Evolutionary conservation across 345 rosid species (phyloP), one percentile per base, ranked within the genome.

Genomic region (Turnera subulata): DNA sequence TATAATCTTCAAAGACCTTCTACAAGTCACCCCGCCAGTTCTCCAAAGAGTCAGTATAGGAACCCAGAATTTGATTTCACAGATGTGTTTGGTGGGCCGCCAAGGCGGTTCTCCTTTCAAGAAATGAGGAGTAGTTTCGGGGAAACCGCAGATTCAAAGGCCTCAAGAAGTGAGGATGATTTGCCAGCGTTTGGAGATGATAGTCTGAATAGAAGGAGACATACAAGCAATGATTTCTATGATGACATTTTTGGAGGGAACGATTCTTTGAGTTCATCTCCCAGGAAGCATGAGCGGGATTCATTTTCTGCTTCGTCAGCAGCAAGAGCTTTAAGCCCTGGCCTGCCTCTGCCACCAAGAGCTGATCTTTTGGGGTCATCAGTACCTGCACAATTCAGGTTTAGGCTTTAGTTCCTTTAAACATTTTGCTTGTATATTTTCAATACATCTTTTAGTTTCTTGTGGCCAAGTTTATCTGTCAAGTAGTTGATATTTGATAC

Each of bases 41-140:
- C 72, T 38, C 59, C 63, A 5, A 52, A 43, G 15, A 35, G 55
- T 20, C 59, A 58, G 0, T 33, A 39, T 52, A 32, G 68, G 38
- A 68, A 63, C 64, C 64, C 90, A 4, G 96, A 86, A 66, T 42
- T 85, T 43, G 95, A 88, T 71, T 91, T 88, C 65, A 62, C 64
- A 1, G 96, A 86, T 25, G 98, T 88, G 26, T 91, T 91, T 46
- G 96, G 98, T 18, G 98, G 96, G 21, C 95, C 91, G 2, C 96
- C 98, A 0, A 68, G 84, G 69, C 64, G 86, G 55, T 67, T 81
- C 0, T 84, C 81, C 0, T 13, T 58, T 37, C 78, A 79, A 16
- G 80, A 88, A 69, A 53, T 42, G 24, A 65, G 80, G 20, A 50
- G 55, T 49, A 76, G 96, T 70, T 76, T 74, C 65, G 61, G 53